Conservation (phyloP, 2,329 filamentous ascomycete genomes). For the Pestalotiopsis sp. region DNA sequence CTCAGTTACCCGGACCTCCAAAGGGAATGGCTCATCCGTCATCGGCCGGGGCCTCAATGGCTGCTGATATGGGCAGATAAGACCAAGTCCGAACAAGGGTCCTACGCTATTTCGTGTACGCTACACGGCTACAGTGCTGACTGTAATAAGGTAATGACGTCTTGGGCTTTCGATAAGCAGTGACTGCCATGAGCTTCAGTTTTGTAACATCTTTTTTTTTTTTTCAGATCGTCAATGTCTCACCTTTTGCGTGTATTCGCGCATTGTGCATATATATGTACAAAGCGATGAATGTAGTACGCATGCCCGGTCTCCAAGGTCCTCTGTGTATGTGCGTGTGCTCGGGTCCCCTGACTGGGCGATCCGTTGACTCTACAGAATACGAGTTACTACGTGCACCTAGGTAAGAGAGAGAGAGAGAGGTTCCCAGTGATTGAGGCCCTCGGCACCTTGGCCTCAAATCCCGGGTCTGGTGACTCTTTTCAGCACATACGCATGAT, state of each 20-base stretch:
- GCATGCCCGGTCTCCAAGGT: neutral
- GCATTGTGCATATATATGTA: neutral
- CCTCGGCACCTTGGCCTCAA: neutral
- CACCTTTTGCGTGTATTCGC: neutral
- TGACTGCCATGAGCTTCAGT: neutral
- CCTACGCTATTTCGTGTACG: neutral
- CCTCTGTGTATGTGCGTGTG: neutral
- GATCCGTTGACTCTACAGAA: neutral
- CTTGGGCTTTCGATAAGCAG: neutral
- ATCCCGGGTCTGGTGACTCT: neutral
- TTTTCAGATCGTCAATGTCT: neutral
- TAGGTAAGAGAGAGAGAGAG: neutral
- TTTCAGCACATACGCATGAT: neutral
- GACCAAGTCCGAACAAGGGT: neutral
- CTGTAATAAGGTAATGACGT: neutral
- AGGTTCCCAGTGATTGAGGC: neutral
- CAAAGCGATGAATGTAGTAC: neutral
- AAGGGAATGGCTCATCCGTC: neutral
- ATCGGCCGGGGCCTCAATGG: constrained; percentile 3
- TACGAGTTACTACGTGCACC: no score
- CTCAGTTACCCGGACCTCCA: neutral
- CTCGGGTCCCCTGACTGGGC: neutral
- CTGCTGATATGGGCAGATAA: constrained; percentile 7
- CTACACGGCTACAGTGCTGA: neutral
- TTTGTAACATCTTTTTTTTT: neutral